Percentiles rank a stretch among this genome's conserved stretches.
Evolutionary conservation across 805 yeast genomes (phyloP).

Genomic region (Metschnikowia borealis): DNA sequence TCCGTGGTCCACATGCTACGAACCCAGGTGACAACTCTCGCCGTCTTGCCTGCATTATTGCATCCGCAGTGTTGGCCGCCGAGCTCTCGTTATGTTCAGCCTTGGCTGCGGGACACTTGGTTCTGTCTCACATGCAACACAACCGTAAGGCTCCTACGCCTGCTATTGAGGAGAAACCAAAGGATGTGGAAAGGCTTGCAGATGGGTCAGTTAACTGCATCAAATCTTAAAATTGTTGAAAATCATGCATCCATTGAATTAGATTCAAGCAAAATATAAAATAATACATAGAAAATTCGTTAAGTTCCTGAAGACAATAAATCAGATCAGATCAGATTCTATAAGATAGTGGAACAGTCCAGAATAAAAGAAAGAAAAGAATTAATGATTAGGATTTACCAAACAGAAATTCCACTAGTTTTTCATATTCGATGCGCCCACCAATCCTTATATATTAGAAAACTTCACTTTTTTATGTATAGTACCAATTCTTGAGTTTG

Average conservation of each 20-base stretch:
- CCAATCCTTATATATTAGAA: no score
- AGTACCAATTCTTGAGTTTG: neutral
- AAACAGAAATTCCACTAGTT: no score
- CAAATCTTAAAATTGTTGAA: conserved; percentile 35
- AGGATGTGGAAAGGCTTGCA: conserved; percentile 44
- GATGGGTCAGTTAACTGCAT: conserved; percentile 78
- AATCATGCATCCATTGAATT: neutral
- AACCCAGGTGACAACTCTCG: conserved; percentile 93
- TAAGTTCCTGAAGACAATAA: no score
- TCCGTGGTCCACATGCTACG: conserved; percentile 91
- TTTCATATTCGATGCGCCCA: no score
- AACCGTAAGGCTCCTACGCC: conserved; percentile 59
- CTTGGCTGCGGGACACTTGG: conserved; percentile 97
- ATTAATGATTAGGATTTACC: no score
- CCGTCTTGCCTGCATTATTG: conserved; percentile 87
- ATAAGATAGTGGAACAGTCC: no score
- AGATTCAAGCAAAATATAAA: neutral
- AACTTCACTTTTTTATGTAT: no score
- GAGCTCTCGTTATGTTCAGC: conserved; percentile 94
- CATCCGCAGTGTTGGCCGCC: conserved; percentile 93
- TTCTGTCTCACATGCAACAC: conserved; percentile 94
- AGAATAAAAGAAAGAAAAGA: no score
- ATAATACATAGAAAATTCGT: neutral
- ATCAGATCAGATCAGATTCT: no score
- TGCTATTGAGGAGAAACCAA: conserved; percentile 18